Evolutionary conservation across 23 red algal species (phyloP).

Genomic region (Cyanidiococcus yangmingshanensis): DNA sequence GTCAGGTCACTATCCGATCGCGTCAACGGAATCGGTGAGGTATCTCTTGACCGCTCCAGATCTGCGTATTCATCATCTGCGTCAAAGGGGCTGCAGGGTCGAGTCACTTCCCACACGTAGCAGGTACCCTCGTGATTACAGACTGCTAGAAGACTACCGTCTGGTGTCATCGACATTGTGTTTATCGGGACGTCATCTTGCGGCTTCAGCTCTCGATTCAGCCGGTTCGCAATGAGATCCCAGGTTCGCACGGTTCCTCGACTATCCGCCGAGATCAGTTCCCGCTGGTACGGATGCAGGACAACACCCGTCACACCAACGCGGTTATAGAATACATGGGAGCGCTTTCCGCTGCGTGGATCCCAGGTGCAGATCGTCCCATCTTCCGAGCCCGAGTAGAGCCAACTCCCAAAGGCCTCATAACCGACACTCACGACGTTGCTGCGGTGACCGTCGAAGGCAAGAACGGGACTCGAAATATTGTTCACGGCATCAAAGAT

Average conservation of each 20-base stretch:
- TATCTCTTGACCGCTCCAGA: not conserved
- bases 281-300: not conserved
- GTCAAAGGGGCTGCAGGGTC: not conserved
- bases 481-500: slow-evolving; percentile 30
- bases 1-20: not conserved
- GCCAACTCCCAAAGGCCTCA: slow-evolving; percentile 3
- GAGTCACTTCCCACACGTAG: not conserved
- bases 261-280: slow-evolving; percentile 1
- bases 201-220: slow-evolving; percentile 5
- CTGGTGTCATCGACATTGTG: not conserved
- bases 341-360: not conserved
- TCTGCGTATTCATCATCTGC: not conserved
- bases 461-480: slow-evolving; percentile 15
- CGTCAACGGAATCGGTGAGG: not conserved
- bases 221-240: slow-evolving; percentile 25
- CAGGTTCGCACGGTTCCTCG: slow-evolving; percentile 18
- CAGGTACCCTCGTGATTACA: slow-evolving; percentile 13
- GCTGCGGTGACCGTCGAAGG: slow-evolving; percentile 31
- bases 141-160: slow-evolving; percentile 11
- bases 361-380: slow-evolving; percentile 31
- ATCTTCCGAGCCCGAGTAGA: slow-evolving; percentile 36
- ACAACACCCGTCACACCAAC: slow-evolving; percentile 1
- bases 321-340: not conserved
- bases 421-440: slow-evolving; percentile 38
- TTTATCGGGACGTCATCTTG: slow-evolving; percentile 12